Percentiles rank a stretch among this genome's conserved stretches.
These are phyloP conservation scores for Sphaerobolus stellatus DNA, from an alignment of 1,284 basidiomycete genomes.

Conservation along the genomic window DNA sequence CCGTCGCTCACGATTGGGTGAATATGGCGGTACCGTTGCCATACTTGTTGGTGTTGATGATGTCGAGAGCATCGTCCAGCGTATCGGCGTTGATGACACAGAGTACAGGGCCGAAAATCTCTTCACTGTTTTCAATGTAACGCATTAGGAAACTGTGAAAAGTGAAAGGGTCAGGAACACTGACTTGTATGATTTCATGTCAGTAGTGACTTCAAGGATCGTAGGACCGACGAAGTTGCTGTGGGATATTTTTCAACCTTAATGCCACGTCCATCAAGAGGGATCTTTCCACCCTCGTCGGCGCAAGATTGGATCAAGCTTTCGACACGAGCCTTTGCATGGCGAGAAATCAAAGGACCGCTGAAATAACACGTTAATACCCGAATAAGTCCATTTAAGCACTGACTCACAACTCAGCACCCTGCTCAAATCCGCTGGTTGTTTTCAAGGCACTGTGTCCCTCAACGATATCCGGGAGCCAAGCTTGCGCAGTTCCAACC, in stretches of 20 bases:
- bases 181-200: slow-evolving; percentile 88
- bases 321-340: slow-evolving; percentile 79
- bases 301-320: slow-evolving; percentile 79
- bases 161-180: slow-evolving; percentile 23
- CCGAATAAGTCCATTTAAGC: slow-evolving; percentile 7
- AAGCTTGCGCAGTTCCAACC: slow-evolving; percentile 80
- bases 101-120: slow-evolving; percentile 95
- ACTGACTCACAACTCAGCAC: slow-evolving; percentile 75
- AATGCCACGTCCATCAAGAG: slow-evolving; percentile 81
- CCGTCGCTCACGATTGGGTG: slow-evolving; percentile 95
- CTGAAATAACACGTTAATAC: slow-evolving; percentile 40
- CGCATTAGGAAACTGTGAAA: background rate
- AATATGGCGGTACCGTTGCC: slow-evolving; percentile 98
- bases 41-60: slow-evolving; percentile 88
- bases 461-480: slow-evolving; percentile 87
- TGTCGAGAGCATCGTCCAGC: slow-evolving; percentile 87
- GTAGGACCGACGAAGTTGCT: slow-evolving; percentile 98
- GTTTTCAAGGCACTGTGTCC: slow-evolving; percentile 82
- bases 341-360: slow-evolving; percentile 91
- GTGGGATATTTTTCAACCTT: slow-evolving; percentile 75
- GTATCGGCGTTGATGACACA: slow-evolving; percentile 80
- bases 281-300: slow-evolving; percentile 83
- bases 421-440: slow-evolving; percentile 87
- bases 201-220: slow-evolving; percentile 78
- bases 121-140: slow-evolving; percentile 57